Conservation (phyloP, 2,329 filamentous ascomycete species). For the Colletotrichum orbiculare region DNA sequence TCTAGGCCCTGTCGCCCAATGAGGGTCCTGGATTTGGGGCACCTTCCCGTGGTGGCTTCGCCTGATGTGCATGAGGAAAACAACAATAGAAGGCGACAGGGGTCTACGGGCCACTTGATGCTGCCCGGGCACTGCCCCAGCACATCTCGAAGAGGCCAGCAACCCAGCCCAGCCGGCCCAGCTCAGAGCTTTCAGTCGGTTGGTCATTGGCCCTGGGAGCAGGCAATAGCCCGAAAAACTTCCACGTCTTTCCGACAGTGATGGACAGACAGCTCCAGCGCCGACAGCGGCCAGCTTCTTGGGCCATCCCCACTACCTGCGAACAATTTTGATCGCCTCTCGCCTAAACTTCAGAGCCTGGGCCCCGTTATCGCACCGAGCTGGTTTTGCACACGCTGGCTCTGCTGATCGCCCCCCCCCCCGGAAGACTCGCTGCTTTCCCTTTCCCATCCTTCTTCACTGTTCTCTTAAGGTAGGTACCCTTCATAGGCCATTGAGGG, state of each 20-base stretch:
- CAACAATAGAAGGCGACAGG: conserved; percentile 22
- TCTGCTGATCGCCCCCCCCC: background rate
- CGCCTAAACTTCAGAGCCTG: conserved; percentile 17
- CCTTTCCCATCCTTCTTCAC: background rate
- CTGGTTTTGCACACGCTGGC: background rate
- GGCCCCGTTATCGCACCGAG: conserved; percentile 32
- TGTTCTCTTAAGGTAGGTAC: background rate
- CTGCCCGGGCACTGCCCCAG: no score
- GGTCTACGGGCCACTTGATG: background rate
- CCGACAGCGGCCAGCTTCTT: conserved; percentile 30
- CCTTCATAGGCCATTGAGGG: background rate
- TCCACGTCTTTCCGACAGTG: no score
- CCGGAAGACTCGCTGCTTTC: background rate
- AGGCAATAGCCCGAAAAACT: no score
- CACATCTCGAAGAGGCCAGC: no score
- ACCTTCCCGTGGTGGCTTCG: conserved; percentile 9
- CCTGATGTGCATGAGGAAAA: background rate
- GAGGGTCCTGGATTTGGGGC: conserved; percentile 23
- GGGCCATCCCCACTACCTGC: conserved; percentile 23
- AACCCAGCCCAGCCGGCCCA: no score
- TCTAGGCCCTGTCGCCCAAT: conserved; percentile 28
- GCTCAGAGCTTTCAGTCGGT: no score
- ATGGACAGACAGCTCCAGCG: background rate
- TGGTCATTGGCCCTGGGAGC: no score
- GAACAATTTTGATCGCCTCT: background rate